Evolutionary conservation across 2,329 filamentous ascomycete species (phyloP).

Genomic region (Fusarium robinianum): DNA sequence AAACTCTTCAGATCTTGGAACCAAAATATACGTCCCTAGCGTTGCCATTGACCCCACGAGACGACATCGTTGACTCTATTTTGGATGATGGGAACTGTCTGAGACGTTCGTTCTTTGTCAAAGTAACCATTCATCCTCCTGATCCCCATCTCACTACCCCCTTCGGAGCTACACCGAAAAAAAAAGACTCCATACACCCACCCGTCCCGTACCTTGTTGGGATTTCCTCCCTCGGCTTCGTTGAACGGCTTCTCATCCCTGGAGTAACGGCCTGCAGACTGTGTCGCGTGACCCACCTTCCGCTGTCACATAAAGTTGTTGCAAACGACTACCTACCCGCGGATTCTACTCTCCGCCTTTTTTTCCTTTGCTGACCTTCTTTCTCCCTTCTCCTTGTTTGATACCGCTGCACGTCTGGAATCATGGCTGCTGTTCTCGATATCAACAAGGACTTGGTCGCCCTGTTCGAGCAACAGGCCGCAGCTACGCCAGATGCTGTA

Average conservation of each 20-base stretch:
- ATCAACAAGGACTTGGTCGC: slow-evolving; percentile 72
- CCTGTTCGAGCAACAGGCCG: slow-evolving; percentile 71
- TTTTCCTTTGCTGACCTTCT: slow-evolving; percentile 7
- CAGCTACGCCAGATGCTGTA: slow-evolving; percentile 68
- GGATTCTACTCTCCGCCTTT: slow-evolving; percentile 7
- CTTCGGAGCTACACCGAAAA: neutral
- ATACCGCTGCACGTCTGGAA: slow-evolving; percentile 15
- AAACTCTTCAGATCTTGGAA: slow-evolving; percentile 2
- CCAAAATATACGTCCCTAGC: slow-evolving; percentile 13
- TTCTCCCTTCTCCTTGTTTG: slow-evolving; percentile 1
- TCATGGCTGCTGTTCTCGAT: slow-evolving; percentile 71
- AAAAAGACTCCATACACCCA: neutral
- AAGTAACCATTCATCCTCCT: neutral
- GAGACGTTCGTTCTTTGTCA: slow-evolving; percentile 10
- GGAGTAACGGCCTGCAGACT: slow-evolving; percentile 24
- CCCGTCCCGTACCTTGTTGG: slow-evolving; percentile 14
- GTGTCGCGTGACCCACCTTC: slow-evolving; percentile 39
- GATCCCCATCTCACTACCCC: neutral
- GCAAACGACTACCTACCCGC: slow-evolving; percentile 8
- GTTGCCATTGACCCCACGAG: slow-evolving; percentile 22
- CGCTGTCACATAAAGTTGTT: slow-evolving; percentile 20
- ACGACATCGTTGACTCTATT: slow-evolving; percentile 6
- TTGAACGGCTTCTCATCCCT: slow-evolving; percentile 16
- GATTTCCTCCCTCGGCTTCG: slow-evolving; percentile 5
- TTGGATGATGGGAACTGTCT: slow-evolving; percentile 16